Percentiles rank a stretch among this genome's conserved stretches.
Evolutionary conservation across 495 filamentous ascomycete genomes (phyloP).

Genomic region (Hypoxylon lienhwacheense): DNA sequence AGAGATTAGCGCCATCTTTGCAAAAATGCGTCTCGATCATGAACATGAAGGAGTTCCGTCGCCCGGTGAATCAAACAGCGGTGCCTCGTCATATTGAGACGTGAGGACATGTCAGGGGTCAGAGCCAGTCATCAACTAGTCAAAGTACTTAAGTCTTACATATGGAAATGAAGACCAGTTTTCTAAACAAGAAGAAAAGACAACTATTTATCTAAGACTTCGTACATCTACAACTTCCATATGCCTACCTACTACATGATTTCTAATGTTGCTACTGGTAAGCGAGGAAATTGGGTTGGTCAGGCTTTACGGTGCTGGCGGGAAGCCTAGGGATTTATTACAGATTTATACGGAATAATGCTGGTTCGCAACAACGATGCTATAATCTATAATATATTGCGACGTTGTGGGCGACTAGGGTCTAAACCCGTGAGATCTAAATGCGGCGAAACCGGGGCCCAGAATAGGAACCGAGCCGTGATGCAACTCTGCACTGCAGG

Average conservation of each 20-base stretch:
- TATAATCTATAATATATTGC: too few relatives aligned
- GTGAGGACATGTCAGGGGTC: neutral
- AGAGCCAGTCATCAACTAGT: too few relatives aligned
- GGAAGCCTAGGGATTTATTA: slow-evolving; percentile 10
- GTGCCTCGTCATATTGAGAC: slow-evolving; percentile 18
- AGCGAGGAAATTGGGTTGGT: slow-evolving; percentile 7
- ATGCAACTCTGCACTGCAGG: slow-evolving; percentile 35
- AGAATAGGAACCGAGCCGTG: slow-evolving; percentile 28
- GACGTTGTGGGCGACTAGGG: slow-evolving; percentile 25
- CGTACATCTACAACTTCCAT: neutral
- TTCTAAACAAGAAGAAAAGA: too few relatives aligned
- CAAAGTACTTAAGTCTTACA: too few relatives aligned
- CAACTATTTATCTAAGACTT: too few relatives aligned
- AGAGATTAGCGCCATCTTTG: slow-evolving; percentile 75
- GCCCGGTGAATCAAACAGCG: slow-evolving; percentile 29
- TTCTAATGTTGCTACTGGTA: neutral
- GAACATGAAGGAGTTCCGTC: slow-evolving; percentile 24
- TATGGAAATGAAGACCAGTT: too few relatives aligned
- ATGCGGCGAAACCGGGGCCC: slow-evolving; percentile 33
- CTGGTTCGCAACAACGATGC: slow-evolving; percentile 17
- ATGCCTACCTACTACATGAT: neutral
- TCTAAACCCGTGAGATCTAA: slow-evolving; percentile 30
- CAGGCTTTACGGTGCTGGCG: slow-evolving; percentile 1
- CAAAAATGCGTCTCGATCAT: slow-evolving; percentile 44
- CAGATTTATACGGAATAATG: too few relatives aligned